Evolutionary conservation across 345 rosid species (phyloP), one percentile per base, ranked within the genome.

Genomic region (Toxicodendron radicans): DNA sequence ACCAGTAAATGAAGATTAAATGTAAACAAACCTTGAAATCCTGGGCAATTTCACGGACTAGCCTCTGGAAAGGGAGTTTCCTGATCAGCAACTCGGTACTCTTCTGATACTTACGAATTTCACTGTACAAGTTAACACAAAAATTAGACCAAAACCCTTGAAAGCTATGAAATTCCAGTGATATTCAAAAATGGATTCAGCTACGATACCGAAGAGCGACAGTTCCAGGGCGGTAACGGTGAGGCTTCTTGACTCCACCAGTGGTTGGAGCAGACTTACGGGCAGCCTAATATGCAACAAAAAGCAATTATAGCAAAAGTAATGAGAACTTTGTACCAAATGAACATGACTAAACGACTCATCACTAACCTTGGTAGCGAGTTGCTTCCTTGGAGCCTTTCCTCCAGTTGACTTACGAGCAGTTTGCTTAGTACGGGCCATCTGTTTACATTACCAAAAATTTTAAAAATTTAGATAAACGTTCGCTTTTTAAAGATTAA

Each of bases 331-430:
- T 18, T 0, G 30, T 1, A 18, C 4, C n/a, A 1, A 13, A 18
- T 46, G 10, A 67, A 1, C 60, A 8, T 18, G 0, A 24, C 3
- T 3, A 27, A 1, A 8, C 0, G 1, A 11, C 45, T 27, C 53
- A 10, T 10, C 24, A 4, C 56, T 23, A 2, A 90, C 96, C 97
- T 93, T 93, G 43, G 98, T 93, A 61, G 98, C 98, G 0, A 93
- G 95, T 73, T 93, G 98, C 91, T 93, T 93, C 91, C 97, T 91
- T 0, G 98, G 98, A 4, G 98, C 98, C 88, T 93, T 93, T 58
- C 98, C 98, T 81, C 98, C 98, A 0, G 98, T 93, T 1, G 98
- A 93, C 79, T 93, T 93, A 70, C 98, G 97, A 33, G 98, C 98
- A 38, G 98, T 93, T 75, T 93, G 97, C 88, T 93, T 93, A 5